These are phyloP conservation scores for Daldinia loculata DNA, from an alignment of 495 filamentous ascomycete genomes.

Conservation along the genomic window DNA sequence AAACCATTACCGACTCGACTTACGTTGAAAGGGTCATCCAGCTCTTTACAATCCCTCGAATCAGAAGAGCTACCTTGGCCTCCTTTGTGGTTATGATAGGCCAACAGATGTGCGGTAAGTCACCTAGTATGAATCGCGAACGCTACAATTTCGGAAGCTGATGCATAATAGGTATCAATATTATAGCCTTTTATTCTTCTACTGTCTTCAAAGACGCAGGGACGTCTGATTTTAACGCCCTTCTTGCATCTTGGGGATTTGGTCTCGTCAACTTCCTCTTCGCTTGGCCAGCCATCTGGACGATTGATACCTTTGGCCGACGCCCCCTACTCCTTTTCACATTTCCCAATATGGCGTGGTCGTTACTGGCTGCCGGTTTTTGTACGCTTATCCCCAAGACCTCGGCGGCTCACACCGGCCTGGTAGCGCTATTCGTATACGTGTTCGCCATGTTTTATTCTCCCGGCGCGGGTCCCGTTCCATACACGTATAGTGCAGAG, in stretches of 20 bases:
- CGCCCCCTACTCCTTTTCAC: slow-evolving; percentile 71
- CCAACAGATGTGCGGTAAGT: slow-evolving; percentile 65
- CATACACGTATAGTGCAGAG: slow-evolving; percentile 80
- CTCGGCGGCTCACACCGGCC: slow-evolving; percentile 56
- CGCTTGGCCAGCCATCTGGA: slow-evolving; percentile 72
- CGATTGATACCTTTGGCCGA: slow-evolving; percentile 71
- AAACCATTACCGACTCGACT: slow-evolving; percentile 48
- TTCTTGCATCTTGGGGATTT: slow-evolving; percentile 66
- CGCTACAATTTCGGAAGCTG: slow-evolving; percentile 15
- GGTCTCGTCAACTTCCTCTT: slow-evolving; percentile 69
- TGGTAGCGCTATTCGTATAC: slow-evolving; percentile 72
- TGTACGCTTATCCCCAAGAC: slow-evolving; percentile 62
- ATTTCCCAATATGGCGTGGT: slow-evolving; percentile 68
- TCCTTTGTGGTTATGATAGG: slow-evolving; percentile 71
- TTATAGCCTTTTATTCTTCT: slow-evolving; percentile 74
- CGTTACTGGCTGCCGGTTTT: slow-evolving; percentile 66
- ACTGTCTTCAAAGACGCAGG: slow-evolving; percentile 67
- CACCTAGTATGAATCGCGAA: not conserved
- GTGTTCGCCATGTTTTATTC: slow-evolving; percentile 75
- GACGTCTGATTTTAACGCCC: slow-evolving; percentile 50
- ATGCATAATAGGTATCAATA: slow-evolving; percentile 57
- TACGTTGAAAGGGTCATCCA: slow-evolving; percentile 68
- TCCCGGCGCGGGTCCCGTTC: slow-evolving; percentile 74
- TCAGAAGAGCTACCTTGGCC: slow-evolving; percentile 72
- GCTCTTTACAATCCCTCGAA: slow-evolving; percentile 73